Conservation (phyloP, 371 early-diverging fungal genomes). For the Syncephalis fuscata region DNA sequence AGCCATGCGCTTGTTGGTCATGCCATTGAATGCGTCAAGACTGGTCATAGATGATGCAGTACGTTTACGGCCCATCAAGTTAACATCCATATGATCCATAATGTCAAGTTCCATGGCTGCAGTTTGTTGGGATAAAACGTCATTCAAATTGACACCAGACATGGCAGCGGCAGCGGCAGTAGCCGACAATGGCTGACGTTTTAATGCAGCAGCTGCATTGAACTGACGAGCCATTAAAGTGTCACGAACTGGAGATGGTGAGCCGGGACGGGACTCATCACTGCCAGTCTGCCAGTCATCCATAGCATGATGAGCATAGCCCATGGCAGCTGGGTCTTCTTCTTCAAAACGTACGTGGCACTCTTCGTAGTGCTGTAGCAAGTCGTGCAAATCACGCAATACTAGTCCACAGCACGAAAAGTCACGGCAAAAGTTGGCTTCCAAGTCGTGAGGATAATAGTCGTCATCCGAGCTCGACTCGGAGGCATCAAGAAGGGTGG, state of each 20-base stretch:
- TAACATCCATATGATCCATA: no score
- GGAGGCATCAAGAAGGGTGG: neutral
- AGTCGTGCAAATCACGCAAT: constrained; percentile 70
- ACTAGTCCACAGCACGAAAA: constrained; percentile 80
- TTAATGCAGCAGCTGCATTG: no score
- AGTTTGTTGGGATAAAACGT: no score
- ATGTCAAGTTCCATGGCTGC: no score
- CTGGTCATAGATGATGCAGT: no score
- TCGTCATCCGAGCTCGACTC: constrained; percentile 18
- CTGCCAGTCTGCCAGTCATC: constrained; percentile 17
- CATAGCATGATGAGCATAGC: constrained; percentile 9
- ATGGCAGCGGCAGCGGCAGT: no score
- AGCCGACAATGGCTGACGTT: no score
- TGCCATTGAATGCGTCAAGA: no score
- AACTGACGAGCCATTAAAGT: no score
- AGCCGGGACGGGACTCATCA: constrained; percentile 13
- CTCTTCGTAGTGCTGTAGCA: constrained; percentile 86
- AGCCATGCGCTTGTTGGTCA: no score
- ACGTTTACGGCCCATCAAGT: no score
- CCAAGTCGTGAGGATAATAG: constrained; percentile 63
- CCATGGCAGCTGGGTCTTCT: constrained; percentile 27
- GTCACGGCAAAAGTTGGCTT: constrained; percentile 76
- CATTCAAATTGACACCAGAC: no score
- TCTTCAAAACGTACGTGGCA: constrained; percentile 76
- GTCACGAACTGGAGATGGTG: constrained; percentile 7